phyloP scores from a whole-genome alignment of 2,329 filamentous ascomycete genomes.

The Phyllosticta ampelicida region DNA sequence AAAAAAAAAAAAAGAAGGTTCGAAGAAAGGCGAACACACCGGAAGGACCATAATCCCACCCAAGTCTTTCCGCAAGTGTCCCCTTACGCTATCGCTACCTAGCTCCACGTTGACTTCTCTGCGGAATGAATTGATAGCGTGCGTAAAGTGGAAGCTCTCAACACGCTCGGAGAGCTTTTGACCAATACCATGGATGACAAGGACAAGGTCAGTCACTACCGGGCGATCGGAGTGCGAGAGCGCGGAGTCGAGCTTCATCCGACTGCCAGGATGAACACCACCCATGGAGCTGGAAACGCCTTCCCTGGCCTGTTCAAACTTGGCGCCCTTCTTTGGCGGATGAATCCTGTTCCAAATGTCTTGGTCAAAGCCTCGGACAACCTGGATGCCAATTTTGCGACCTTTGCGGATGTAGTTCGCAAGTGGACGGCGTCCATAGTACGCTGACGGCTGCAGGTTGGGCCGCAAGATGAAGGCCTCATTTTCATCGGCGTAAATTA shows the following conservation, averaged over 20 bases:
- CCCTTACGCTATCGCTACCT: conserved; percentile 60
- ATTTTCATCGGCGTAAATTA: conserved; percentile 70
- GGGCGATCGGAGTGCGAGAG: conserved; percentile 55
- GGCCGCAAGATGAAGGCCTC: conserved; percentile 81
- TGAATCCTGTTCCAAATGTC: conserved; percentile 65
- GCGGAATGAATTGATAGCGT: conserved; percentile 85
- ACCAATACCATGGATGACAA: conserved; percentile 91
- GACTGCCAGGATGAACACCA: conserved; percentile 28
- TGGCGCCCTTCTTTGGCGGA: conserved; percentile 36
- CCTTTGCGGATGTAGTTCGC: conserved; percentile 73
- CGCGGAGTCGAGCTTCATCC: conserved; percentile 41
- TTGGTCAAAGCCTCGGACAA: conserved; percentile 82
- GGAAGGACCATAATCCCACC: conserved; percentile 91
- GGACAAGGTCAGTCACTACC: conserved; percentile 72
- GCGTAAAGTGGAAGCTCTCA: conserved; percentile 94
- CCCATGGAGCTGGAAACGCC: conserved; percentile 36
- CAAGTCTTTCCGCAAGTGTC: conserved; percentile 62
- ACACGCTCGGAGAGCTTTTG: conserved; percentile 92
- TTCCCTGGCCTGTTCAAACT: conserved; percentile 31
- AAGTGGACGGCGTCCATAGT: conserved; percentile 72
- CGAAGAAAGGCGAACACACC: conserved; percentile 19
- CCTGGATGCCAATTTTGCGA: conserved; percentile 67
- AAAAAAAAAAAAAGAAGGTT: background rate
- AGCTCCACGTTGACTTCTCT: conserved; percentile 79
- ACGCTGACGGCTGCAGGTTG: conserved; percentile 70